Base-by-base conservation (phyloP, 2,329 filamentous ascomycete species). In the Alternaria sp. region DNA sequence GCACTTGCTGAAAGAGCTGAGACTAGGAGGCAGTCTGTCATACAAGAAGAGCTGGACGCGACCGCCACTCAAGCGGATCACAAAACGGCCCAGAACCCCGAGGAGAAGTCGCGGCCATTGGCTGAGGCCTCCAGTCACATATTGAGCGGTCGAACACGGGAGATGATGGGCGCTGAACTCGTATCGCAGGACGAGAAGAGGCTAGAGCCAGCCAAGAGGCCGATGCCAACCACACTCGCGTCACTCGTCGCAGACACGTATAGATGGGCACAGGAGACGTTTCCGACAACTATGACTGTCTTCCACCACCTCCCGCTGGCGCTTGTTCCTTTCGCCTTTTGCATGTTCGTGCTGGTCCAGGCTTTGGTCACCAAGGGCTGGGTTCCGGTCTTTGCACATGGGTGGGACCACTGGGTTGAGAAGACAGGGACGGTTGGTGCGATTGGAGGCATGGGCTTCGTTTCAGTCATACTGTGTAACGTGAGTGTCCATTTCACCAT, bases 341-440 rank as follows among this genome's bases (percentile, higher is more conserved):
- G 86, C 64, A 93, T 93, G 90, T 93, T 93, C 65, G 84, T 93
- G 10, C 84, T 93, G 0, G 90, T 93, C 0, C 90, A 93, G 72
- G 90, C 86, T 0, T 79, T 93, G 2, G 90, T 91, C 0, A 92
- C 88, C 0, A 92, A 91, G 66, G 90, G 91, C 11, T 93, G 91
- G 91, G 88, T 93, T 0, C 85, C 86, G 0, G 89, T 92, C 0
- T 93, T 93, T 69, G 90, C 90, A 0, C 84, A 91, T 55, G 90
- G 90, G 1, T 93, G 90, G 90, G 86, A 91, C 61, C 87, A 90
- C 55, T 92, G 90, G 90, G 89, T 92, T 0, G 79, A 83, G 10
- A 90, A 86, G 73, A 93, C 90, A 0, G 90, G 90, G 0, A 90
- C 88, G 0, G 80, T 92, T 0, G 90, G 90, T 2, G 87, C 86